These are phyloP conservation scores for Venturiaceae sp. DNA, from an alignment of 2,329 filamentous ascomycete genomes.

Conservation along the genomic window DNA sequence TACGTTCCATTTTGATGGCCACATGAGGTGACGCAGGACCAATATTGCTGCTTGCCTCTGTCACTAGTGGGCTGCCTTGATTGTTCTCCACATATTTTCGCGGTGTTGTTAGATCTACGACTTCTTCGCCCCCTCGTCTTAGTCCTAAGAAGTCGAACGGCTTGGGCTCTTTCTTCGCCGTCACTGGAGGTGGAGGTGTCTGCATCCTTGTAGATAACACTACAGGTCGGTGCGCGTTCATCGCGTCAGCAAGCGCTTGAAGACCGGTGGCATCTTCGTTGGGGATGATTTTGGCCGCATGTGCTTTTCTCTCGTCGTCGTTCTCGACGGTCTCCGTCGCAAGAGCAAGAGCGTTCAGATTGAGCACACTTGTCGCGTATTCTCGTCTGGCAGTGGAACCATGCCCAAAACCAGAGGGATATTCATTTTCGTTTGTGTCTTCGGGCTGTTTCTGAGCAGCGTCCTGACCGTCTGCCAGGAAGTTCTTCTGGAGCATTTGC, in stretches of 20 bases:
- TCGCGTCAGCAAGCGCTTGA: constrained; percentile 20
- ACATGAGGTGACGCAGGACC: not conserved
- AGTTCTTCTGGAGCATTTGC: not conserved
- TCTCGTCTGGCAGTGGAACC: constrained; percentile 21
- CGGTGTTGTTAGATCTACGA: not conserved
- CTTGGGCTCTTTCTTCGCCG: not conserved
- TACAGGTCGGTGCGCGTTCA: not conserved
- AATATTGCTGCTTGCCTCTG: not conserved
- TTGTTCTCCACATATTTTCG: not conserved
- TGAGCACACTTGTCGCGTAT: constrained; percentile 27
- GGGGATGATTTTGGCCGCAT: constrained; percentile 18
- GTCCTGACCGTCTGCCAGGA: constrained; percentile 2
- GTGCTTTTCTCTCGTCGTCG: constrained; percentile 14
- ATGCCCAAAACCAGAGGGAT: constrained; percentile 20
- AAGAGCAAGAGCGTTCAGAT: constrained; percentile 23
- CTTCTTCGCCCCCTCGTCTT: not conserved
- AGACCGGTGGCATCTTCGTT: constrained; percentile 33
- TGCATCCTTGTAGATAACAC: not conserved
- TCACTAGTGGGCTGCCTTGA: not conserved
- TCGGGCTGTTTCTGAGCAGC: constrained; percentile 9
- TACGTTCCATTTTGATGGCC: not conserved
- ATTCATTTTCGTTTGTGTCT: constrained; percentile 18
- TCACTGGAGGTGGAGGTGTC: not conserved
- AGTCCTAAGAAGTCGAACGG: not conserved
- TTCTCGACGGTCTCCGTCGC: constrained; percentile 25